phyloP scores from a whole-genome alignment of 331 rosid species.

The Rosa hybrid region DNA sequence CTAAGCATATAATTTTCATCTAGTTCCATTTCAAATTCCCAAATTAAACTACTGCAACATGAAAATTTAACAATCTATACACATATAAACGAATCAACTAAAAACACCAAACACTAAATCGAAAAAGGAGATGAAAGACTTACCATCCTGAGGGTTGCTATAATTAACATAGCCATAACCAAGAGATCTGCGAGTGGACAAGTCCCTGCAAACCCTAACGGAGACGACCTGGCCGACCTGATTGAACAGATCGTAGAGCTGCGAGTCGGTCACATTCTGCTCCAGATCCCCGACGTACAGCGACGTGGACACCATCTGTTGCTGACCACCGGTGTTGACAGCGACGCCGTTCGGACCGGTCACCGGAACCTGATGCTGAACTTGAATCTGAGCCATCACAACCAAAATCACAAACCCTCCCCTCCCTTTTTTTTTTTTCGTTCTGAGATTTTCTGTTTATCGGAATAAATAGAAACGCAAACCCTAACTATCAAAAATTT shows the following conservation, averaged over 20 bases:
- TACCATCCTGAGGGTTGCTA: constrained; percentile 76
- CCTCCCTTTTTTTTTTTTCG: not conserved
- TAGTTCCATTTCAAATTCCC: not conserved
- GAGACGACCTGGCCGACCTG: constrained; percentile 78
- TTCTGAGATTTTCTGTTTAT: not conserved
- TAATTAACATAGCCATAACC: constrained; percentile 90
- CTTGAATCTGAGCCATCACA: constrained; percentile 77
- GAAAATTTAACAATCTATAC: not conserved
- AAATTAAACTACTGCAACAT: not conserved
- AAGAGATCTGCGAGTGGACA: constrained; percentile 78
- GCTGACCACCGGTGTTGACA: constrained; percentile 10
- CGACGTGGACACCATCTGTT: constrained; percentile 74
- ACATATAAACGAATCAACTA: not conserved
- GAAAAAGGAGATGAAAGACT: constrained; percentile 12
- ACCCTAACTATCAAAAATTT: constrained; percentile 26
- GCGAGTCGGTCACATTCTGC: constrained; percentile 65
- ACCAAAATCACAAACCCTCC: constrained; percentile 3
- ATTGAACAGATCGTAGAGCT: constrained; percentile 77
- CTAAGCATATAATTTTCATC: not conserved
- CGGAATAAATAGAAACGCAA: constrained; percentile 9
- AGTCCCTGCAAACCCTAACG: constrained; percentile 81
- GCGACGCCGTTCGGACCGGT: constrained; percentile 41
- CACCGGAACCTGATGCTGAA: constrained; percentile 52
- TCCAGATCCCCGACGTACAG: constrained; percentile 91
- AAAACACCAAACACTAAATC: not conserved